phyloP scores from a whole-genome alignment of 2,329 filamentous ascomycete genomes.

The Monosporascus cannonballus region DNA sequence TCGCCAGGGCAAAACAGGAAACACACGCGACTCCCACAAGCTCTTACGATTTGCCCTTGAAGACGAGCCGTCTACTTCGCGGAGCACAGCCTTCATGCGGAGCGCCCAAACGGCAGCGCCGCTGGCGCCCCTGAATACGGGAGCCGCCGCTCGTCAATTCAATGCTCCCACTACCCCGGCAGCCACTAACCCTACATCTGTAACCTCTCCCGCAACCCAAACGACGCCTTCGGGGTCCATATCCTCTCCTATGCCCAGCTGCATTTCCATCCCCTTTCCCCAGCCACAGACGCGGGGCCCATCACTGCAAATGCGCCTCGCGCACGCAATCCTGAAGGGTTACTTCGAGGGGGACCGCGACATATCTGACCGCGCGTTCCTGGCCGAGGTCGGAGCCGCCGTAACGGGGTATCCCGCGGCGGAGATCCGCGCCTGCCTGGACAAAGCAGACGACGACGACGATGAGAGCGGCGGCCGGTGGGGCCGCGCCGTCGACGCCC shows the following conservation, averaged over 20 bases:
- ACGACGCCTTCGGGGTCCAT: not conserved
- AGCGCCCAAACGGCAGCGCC: not conserved
- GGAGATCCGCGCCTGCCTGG: conserved; percentile 24
- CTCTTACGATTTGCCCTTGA: conserved; percentile 38
- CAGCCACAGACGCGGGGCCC: conserved; percentile 15
- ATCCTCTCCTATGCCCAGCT: not conserved
- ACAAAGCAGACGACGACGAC: conserved; percentile 18
- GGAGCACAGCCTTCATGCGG: conserved; percentile 16
- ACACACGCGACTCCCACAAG: conserved; percentile 39
- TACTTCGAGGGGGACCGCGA: conserved; percentile 37
- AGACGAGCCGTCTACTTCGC: conserved; percentile 14
- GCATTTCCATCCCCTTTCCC: not conserved
- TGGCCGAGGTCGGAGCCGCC: conserved; percentile 25
- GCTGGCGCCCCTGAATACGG: not conserved
- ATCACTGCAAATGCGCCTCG: conserved; percentile 31
- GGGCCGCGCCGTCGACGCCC: conserved; percentile 23
- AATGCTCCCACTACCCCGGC: no score
- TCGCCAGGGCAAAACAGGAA: conserved; percentile 37
- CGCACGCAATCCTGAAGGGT: conserved; percentile 35
- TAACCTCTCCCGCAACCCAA: not conserved
- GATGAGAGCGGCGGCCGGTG: conserved; percentile 19
- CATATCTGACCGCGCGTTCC: conserved; percentile 33
- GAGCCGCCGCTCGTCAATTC: no score
- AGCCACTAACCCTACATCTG: not conserved
- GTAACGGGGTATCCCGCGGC: conserved; percentile 5